Conservation (phyloP, 2,329 filamentous ascomycete genomes). For the Penicillium sp. region DNA sequence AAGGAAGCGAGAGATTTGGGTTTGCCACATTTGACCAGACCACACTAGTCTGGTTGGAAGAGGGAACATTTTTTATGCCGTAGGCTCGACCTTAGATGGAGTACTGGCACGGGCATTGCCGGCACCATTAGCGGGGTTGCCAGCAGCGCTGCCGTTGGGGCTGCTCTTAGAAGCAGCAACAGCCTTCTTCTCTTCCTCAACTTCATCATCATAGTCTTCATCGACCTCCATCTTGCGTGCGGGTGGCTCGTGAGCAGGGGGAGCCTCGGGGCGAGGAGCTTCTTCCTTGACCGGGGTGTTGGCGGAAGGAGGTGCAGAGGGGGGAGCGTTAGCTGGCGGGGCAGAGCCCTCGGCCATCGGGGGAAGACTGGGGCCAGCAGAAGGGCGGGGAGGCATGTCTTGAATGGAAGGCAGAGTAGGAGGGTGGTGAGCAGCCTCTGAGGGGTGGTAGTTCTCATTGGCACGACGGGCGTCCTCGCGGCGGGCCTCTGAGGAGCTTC, state of each 20-base stretch:
- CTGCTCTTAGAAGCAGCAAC: slow-evolving; percentile 34
- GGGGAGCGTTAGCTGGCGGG: slow-evolving; percentile 43
- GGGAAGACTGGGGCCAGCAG: slow-evolving; percentile 55
- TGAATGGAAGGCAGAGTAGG: slow-evolving; percentile 57
- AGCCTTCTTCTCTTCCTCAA: slow-evolving; percentile 71
- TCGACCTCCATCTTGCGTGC: slow-evolving; percentile 95
- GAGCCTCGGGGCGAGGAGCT: slow-evolving; percentile 45
- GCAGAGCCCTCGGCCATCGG: slow-evolving; percentile 51
- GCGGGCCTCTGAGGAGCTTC: slow-evolving; percentile 71
- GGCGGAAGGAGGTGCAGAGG: slow-evolving; percentile 38
- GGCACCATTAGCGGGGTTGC: slow-evolving; percentile 28
- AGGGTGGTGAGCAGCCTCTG: slow-evolving; percentile 85
- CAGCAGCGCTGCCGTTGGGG: slow-evolving; percentile 32
- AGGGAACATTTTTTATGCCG: slow-evolving; percentile 22
- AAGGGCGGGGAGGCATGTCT: slow-evolving; percentile 46
- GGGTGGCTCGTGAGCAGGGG: slow-evolving; percentile 70
- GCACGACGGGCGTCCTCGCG: slow-evolving; percentile 68
- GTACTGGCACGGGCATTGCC: slow-evolving; percentile 28
- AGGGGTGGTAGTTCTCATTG: slow-evolving; percentile 82
- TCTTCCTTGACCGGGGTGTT: slow-evolving; percentile 62
- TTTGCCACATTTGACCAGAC: background rate
- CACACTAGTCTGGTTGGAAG: background rate
- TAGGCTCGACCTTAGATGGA: slow-evolving; percentile 33
- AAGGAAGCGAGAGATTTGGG: slow-evolving; percentile 4
- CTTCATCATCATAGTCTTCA: slow-evolving; percentile 95